Base-by-base conservation (phyloP, 176 grass and related monocot genomes). In the Paspalum vaginatum region DNA sequence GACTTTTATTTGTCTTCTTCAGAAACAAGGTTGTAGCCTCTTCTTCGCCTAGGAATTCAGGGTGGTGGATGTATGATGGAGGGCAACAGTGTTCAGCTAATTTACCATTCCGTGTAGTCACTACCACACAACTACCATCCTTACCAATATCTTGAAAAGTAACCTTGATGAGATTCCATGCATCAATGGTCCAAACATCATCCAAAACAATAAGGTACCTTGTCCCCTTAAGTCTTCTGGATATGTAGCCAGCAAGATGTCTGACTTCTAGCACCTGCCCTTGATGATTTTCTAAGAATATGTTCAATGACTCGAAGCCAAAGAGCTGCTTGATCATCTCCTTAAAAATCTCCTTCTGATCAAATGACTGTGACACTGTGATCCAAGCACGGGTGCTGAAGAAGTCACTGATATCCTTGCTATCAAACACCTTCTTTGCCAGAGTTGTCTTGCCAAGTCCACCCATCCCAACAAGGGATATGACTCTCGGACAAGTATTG, bases 181-280 rank as follows among this genome's bases (percentile, higher is more conserved):
- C 74, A 16, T 68, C 43, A 20, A 2, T 38, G 5, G 27, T 71
- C 85, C 85, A 87, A 7, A 77, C 3, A 42, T 87, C 85, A 82
- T 87, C 85, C 17, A 82, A 38, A 69, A 87, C 72, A 69, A 82
- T 1, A 56, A 87, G 4, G 9, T 87, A 82, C 46, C 61, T 74
- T 40, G 10, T 53, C 14, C 2, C 51, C 5, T 18, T 1, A 0
- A 82, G 13, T 2, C 0, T 0, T 11, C 0, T 0, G 2, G 0
- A 9, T 1, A 81, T 5, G 44, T 42, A 13, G 4, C 22, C 0
- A 2, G 11, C 6, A 16, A 83, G 21, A 1, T 54, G 7, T 5
- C n/a, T n/a, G n/a, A 41, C 25, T 41, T 43, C 5, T 4, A 5
- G 8, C 0, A 2, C 4, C 68, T 25, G 20, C 50, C 58, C 39